phyloP scores from a whole-genome alignment of 768 basidiomycete species.

The Lyophyllum shimeji region DNA sequence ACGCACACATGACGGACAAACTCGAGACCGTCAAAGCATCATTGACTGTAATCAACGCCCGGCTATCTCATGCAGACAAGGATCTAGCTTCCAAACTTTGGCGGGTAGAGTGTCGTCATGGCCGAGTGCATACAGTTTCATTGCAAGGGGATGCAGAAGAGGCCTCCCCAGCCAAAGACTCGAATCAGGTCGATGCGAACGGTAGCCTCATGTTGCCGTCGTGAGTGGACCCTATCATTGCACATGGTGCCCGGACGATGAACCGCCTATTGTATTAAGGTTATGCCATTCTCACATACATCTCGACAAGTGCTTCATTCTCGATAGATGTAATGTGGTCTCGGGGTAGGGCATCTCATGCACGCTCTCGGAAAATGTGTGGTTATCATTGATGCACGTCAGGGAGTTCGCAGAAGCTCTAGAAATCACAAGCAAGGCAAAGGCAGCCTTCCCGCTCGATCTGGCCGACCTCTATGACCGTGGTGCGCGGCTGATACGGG shows the following conservation, averaged over 20 bases:
- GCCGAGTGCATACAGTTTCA: slow-evolving; percentile 24
- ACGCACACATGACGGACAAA: too few species aligned
- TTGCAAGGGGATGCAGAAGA: slow-evolving; percentile 7
- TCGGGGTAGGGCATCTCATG: slow-evolving; percentile 42
- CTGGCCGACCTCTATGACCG: slow-evolving; percentile 48
- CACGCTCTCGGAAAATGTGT: neutral
- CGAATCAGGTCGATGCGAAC: slow-evolving; percentile 21
- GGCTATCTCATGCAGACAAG: slow-evolving; percentile 27
- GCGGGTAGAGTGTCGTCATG: slow-evolving; percentile 29
- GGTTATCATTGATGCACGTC: slow-evolving; percentile 10
- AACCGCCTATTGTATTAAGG: slow-evolving; percentile 16
- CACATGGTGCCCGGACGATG: slow-evolving; percentile 2
- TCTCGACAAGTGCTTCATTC: slow-evolving; percentile 68
- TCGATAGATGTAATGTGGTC: slow-evolving; percentile 52
- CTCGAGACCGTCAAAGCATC: too few species aligned
- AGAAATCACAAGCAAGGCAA: slow-evolving; percentile 48
- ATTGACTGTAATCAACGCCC: slow-evolving; percentile 25
- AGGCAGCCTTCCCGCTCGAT: slow-evolving; percentile 45
- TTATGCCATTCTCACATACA: slow-evolving; percentile 67
- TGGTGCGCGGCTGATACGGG: slow-evolving; percentile 51
- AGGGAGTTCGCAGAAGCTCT: slow-evolving; percentile 61
- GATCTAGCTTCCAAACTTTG: slow-evolving; percentile 26
- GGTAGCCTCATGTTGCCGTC: slow-evolving; percentile 36
- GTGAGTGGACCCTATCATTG: slow-evolving; percentile 22
- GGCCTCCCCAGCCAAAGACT: neutral